phyloP scores from a whole-genome alignment of 805 yeast genomes.

The Citeromyces nyonsensis region DNA sequence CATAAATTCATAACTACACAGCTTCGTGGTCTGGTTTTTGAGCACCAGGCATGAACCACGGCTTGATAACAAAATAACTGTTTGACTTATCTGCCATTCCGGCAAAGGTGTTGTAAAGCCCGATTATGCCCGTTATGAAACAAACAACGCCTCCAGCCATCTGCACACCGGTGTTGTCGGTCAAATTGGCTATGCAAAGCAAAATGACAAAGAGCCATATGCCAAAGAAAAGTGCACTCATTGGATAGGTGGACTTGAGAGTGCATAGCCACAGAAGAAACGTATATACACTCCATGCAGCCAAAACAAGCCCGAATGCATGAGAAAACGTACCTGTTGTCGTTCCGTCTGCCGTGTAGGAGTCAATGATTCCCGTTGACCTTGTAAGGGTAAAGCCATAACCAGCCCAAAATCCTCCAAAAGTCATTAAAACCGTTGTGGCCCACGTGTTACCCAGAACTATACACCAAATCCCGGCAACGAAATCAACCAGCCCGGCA shows the following conservation, averaged over 20 bases:
- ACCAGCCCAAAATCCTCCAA: constrained; percentile 40
- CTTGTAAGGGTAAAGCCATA: constrained; percentile 25
- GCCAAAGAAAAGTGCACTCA: constrained; percentile 21
- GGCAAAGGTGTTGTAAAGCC: constrained; percentile 30
- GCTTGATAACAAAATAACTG: constrained; percentile 36
- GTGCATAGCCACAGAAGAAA: constrained; percentile 28
- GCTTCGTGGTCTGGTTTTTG: constrained; percentile 3
- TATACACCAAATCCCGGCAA: constrained; percentile 36
- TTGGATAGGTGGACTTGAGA: constrained; percentile 28
- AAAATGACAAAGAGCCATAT: constrained; percentile 29
- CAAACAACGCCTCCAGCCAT: constrained; percentile 36
- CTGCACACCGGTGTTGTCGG: constrained; percentile 14
- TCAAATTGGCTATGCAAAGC: constrained; percentile 26
- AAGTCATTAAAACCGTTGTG: constrained; percentile 31
- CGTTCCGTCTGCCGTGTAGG: constrained; percentile 14
- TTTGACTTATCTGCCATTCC: constrained; percentile 34
- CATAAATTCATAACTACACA: background rate
- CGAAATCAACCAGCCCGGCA: constrained; percentile 31
- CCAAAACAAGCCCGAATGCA: constrained; percentile 29
- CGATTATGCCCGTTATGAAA: constrained; percentile 22
- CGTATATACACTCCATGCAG: constrained; percentile 38
- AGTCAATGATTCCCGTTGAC: constrained; percentile 19
- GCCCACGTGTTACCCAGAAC: constrained; percentile 40
- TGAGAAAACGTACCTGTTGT: constrained; percentile 19
- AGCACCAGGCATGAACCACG: constrained; percentile 32